Conservation (phyloP, 148 eudicot species). For the Linanthus parryae region DNA sequence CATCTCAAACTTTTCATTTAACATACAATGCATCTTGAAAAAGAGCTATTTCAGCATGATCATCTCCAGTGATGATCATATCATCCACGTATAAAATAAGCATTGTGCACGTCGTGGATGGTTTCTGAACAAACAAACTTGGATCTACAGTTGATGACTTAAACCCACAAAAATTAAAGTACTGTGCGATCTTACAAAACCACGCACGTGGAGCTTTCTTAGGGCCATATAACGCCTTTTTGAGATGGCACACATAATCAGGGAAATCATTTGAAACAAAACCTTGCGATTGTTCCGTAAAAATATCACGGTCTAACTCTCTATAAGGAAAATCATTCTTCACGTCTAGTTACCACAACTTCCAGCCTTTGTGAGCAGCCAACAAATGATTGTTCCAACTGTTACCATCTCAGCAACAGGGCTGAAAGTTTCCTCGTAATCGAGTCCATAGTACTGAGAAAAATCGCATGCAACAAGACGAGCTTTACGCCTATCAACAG, state of each 20-base stretch:
- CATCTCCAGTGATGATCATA: not conserved
- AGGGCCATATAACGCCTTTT: not conserved
- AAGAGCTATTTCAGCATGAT: not conserved
- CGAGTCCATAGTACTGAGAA: too few species aligned
- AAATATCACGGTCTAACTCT: not conserved
- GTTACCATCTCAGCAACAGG: too few species aligned
- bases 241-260: not conserved
- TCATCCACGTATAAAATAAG: too few species aligned
- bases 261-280: not conserved
- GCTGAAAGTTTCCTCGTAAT: too few species aligned
- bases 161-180: not conserved
- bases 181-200: not conserved
- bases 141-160: not conserved
- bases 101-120: not conserved
- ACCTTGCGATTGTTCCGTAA: not conserved
- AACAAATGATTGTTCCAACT: not conserved
- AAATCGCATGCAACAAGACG: too few species aligned
- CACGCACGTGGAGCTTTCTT: not conserved
- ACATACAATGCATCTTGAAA: not conserved
- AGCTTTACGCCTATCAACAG: too few species aligned
- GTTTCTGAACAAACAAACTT: not conserved
- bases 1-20: too few species aligned
- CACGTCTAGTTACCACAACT: not conserved
- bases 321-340: too few species aligned
- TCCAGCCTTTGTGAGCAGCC: not conserved